Evolutionary conservation across 2,329 filamentous ascomycete species (phyloP), one percentile per base, ranked within the genome.

Genomic region (Intubia oerlemansii): DNA sequence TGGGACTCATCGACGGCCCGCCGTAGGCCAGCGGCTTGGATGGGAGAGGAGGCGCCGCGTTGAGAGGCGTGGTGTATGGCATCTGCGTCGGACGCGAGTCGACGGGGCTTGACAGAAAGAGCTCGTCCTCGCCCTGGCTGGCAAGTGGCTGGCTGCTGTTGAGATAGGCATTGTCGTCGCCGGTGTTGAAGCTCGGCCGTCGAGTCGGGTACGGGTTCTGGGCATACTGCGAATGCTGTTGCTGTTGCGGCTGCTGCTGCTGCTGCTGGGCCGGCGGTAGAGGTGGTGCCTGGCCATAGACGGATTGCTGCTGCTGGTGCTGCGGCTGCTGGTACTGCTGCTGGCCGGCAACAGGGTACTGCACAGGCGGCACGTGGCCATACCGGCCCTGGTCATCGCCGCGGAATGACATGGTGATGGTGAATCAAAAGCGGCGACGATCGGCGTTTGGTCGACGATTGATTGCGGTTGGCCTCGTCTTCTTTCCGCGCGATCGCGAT

Each of bases 181-280:
- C 77, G 39, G 62, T 67, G 47, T 81, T 72, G 54, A 79, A 82
- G 54, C 75, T 85, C 27, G 66, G 62, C 38, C 67, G 62, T 38
- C 76, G 60, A 24, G 44, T 45, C 5, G 53, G 48, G 37, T 55
- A 53, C 21, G 42, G 33, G 27, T 48, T 42, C 34, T 52, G 48
- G 24, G 53, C 48, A 17, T 38, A 36, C 13, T 31, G 30, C 12
- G 28, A 17, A n/a, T 30, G 30, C 5, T 26, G 32, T 11, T 27
- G 24, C 17, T 27, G 33, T 7, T 29, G 24, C 24, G 29, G 28
- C 17, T 33, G 28, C 5, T 23, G 27, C 5, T n/a, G 9, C 13
- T 31, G 32, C 3, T 25, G 27, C 14, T 25, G 28, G 9, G 34
- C 17, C n/a, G n/a, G n/a, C n/a, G n/a, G n/a, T n/a, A n/a, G n/a